Evolutionary conservation across 2,329 filamentous ascomycete genomes (phyloP).

Genomic region (Phialophora tarda): DNA sequence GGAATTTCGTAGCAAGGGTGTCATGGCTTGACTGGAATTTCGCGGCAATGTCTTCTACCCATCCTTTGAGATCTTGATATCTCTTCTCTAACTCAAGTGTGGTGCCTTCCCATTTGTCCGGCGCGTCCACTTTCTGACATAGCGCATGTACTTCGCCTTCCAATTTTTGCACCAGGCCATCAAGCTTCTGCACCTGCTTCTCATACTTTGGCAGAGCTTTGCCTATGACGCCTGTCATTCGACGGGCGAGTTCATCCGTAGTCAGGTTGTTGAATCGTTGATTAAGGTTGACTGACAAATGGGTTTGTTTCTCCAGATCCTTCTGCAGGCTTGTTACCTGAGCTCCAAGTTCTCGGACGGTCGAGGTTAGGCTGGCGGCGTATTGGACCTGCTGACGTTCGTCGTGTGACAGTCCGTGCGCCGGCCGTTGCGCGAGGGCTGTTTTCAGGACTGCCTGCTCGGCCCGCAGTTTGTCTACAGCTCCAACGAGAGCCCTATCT

Average conservation of each 20-base stretch:
- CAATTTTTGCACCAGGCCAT: conserved; percentile 9
- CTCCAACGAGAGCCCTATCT: background rate
- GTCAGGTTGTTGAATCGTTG: conserved; percentile 31
- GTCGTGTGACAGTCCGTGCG: background rate
- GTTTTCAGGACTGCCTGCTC: background rate
- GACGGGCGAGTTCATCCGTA: conserved; percentile 16
- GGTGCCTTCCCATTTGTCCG: background rate
- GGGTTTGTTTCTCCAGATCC: conserved; percentile 15
- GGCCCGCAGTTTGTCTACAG: background rate
- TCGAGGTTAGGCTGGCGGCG: conserved; percentile 1
- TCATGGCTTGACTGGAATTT: conserved; percentile 4
- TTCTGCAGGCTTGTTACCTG: conserved; percentile 4
- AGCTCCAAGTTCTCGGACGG: conserved; percentile 1
- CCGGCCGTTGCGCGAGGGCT: background rate
- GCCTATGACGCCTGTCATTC: conserved; percentile 19
- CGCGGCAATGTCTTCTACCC: background rate
- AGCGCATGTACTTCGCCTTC: conserved; percentile 7
- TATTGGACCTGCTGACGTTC: conserved; percentile 12
- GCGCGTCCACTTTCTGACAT: background rate
- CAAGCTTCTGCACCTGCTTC: conserved; percentile 20
- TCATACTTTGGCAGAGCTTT: conserved; percentile 29
- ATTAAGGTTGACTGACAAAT: conserved; percentile 20
- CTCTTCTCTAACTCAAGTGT: background rate
- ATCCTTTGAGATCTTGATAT: background rate
- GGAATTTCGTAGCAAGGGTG: background rate